phyloP scores from a whole-genome alignment of 768 basidiomycete species.

The Sarcodon aspratus region DNA sequence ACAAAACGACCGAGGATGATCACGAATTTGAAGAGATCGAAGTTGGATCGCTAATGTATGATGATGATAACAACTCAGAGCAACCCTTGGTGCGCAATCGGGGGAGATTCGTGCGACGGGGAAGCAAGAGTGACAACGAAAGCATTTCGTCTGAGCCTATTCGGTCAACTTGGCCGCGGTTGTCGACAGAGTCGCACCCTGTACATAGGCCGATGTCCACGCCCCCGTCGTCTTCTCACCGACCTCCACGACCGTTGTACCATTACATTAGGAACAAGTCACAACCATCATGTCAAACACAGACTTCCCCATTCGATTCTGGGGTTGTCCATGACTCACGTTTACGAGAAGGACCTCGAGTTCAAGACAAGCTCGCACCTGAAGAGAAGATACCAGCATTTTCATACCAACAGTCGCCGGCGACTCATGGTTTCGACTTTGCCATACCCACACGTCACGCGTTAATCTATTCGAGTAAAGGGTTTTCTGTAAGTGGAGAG shows the following conservation, averaged over 20 bases:
- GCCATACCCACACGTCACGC: background rate
- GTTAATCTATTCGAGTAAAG: conserved; percentile 5
- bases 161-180: background rate
- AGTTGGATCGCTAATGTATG: too few species aligned
- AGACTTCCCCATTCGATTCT: background rate
- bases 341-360: background rate
- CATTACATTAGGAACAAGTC: background rate
- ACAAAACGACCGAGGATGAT: too few species aligned
- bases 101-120: background rate
- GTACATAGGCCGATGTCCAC: background rate
- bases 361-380: background rate
- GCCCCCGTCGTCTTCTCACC: background rate
- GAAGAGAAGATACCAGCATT: background rate
- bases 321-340: background rate
- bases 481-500: conserved; percentile 17
- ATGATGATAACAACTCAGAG: too few species aligned
- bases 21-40: too few species aligned
- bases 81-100: background rate
- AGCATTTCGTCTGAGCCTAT: background rate
- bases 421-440: background rate
- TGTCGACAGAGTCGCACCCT: background rate
- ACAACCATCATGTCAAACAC: too few species aligned
- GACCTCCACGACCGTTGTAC: background rate
- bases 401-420: background rate
- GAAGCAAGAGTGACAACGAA: background rate